Conservation (phyloP, 1,139 yeast genomes). For the Yamadazyma friedrichii region DNA sequence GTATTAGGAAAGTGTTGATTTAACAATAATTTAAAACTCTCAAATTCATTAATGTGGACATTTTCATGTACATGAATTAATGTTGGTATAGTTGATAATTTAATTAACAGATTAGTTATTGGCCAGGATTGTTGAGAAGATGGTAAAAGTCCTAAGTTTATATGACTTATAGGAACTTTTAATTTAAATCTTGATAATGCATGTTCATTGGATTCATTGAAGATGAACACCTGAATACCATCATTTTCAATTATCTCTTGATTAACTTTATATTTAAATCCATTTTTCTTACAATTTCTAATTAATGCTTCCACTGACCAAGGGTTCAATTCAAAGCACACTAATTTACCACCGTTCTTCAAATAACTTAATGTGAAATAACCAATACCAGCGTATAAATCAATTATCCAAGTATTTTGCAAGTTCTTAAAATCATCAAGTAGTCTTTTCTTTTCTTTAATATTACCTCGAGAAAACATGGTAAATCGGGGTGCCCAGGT, state of each 20-base stretch:
- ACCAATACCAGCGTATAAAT: constrained; percentile 84
- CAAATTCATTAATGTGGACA: constrained; percentile 48
- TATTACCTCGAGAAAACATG: constrained; percentile 89
- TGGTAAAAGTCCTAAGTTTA: constrained; percentile 79
- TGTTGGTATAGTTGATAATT: constrained; percentile 18
- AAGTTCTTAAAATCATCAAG: constrained; percentile 38
- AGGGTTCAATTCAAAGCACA: constrained; percentile 85
- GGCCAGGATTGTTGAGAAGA: constrained; percentile 64
- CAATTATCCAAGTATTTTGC: constrained; percentile 49
- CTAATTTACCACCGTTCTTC: constrained; percentile 51
- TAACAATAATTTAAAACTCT: constrained; percentile 24
- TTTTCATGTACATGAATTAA: constrained; percentile 76
- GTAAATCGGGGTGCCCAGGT: constrained; percentile 84
- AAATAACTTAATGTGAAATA: constrained; percentile 76
- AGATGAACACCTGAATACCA: constrained; percentile 37
- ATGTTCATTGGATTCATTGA: constrained; percentile 60
- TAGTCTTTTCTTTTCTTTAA: constrained; percentile 75
- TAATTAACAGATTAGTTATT: constrained; percentile 32
- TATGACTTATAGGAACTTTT: constrained; percentile 47
- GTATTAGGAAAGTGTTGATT: constrained; percentile 14
- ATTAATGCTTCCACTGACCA: constrained; percentile 77
- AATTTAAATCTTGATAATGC: constrained; percentile 40
- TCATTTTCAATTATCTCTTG: constrained; percentile 22
- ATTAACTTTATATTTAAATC: constrained; percentile 29
- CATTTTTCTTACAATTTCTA: constrained; percentile 51